Evolutionary conservation across 2,329 filamentous ascomycete genomes (phyloP).

Genomic region (Xylariaceae sp.): DNA sequence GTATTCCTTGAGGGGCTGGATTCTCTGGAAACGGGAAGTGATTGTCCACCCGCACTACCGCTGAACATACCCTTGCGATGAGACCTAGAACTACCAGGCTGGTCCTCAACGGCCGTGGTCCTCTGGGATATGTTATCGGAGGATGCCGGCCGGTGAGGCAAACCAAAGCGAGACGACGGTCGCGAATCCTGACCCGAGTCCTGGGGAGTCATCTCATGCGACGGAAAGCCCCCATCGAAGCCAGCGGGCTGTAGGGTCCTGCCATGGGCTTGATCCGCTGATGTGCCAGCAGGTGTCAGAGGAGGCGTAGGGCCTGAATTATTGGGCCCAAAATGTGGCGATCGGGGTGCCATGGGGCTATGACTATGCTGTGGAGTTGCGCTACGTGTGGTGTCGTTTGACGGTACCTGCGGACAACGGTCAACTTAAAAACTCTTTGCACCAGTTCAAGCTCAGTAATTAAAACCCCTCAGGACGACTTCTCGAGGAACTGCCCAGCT

Average conservation of each 20-base stretch:
- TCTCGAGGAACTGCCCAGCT: not conserved
- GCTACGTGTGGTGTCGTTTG: constrained; percentile 63
- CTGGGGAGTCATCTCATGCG: constrained; percentile 69
- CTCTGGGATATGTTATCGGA: constrained; percentile 50
- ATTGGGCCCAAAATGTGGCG: constrained; percentile 70
- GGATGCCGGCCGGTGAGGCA: constrained; percentile 51
- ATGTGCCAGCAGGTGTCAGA: constrained; percentile 82
- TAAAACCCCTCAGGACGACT: not conserved
- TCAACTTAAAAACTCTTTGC: constrained; percentile 24
- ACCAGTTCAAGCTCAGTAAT: not conserved
- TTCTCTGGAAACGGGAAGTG: constrained; percentile 64
- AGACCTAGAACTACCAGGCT: constrained; percentile 38
- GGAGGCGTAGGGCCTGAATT: constrained; percentile 80
- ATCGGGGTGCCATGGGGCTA: constrained; percentile 67
- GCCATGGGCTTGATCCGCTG: constrained; percentile 45
- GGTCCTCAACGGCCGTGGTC: constrained; percentile 46
- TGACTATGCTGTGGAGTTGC: constrained; percentile 70
- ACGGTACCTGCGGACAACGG: constrained; percentile 54
- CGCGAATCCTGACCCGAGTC: constrained; percentile 64
- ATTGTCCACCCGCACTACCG: constrained; percentile 54
- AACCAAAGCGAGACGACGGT: constrained; percentile 47
- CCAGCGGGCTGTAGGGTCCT: constrained; percentile 24
- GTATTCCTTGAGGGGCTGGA: constrained; percentile 68
- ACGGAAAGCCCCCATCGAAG: constrained; percentile 37
- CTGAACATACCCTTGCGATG: constrained; percentile 64